phyloP scores from a whole-genome alignment of 106 monocot genomes.

The Dendrobium chrysotoxum region DNA sequence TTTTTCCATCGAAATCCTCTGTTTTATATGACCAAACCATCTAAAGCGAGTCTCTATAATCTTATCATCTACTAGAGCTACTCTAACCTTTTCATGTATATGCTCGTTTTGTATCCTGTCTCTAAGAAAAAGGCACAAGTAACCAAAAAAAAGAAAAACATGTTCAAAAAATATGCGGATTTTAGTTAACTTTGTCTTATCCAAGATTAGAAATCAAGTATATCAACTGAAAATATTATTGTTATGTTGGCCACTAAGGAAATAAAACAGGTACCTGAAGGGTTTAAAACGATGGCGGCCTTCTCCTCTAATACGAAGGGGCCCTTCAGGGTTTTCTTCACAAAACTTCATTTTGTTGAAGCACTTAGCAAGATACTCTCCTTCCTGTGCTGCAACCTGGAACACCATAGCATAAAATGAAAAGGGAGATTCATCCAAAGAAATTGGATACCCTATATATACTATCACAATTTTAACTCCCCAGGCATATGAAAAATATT shows the following conservation, averaged over 20 bases:
- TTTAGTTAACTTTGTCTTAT: too few relatives aligned
- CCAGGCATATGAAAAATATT: background rate
- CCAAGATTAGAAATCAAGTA: too few relatives aligned
- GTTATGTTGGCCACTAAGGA: background rate
- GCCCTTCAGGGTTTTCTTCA: constrained; percentile 23
- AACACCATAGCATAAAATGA: background rate
- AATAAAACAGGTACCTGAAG: constrained; percentile 19
- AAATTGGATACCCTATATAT: background rate
- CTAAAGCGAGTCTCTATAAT: too few relatives aligned
- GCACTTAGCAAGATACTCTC: constrained; percentile 41
- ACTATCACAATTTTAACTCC: too few relatives aligned
- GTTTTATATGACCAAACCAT: too few relatives aligned
- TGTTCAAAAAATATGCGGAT: too few relatives aligned
- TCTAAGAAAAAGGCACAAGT: too few relatives aligned
- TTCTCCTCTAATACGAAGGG: constrained; percentile 25
- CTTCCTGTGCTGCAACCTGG: constrained; percentile 53
- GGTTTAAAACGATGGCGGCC: constrained; percentile 41
- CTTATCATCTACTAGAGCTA: too few relatives aligned
- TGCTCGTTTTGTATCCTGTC: too few relatives aligned
- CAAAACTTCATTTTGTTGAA: constrained; percentile 33
- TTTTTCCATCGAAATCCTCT: too few relatives aligned
- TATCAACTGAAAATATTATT: background rate
- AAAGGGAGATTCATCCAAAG: background rate
- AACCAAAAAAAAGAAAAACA: too few relatives aligned
- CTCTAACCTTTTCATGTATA: too few relatives aligned